These are phyloP conservation scores for Cylindrotheca fusiformis DNA, from an alignment of 108 stramenopile species.

Conservation along the genomic window DNA sequence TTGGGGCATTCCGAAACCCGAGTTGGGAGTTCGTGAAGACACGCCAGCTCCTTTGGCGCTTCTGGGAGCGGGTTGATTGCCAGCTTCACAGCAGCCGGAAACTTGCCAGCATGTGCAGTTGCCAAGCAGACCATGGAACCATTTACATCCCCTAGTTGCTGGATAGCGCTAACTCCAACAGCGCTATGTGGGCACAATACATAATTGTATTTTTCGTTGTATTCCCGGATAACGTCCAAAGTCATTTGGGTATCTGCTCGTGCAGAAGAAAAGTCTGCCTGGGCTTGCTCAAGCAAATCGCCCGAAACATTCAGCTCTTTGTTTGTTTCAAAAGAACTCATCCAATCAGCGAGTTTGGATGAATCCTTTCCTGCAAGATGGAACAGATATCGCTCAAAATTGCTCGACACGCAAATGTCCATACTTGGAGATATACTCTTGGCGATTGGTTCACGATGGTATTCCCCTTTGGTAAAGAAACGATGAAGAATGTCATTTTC, in stretches of 20 bases:
- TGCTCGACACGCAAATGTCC: constrained; percentile 98
- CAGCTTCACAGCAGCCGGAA: constrained; percentile 82
- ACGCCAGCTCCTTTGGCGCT: constrained; percentile 61
- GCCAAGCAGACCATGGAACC: constrained; percentile 84
- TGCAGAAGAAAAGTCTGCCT: constrained; percentile 86
- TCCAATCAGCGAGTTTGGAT: constrained; percentile 77
- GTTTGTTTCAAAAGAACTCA: constrained; percentile 90
- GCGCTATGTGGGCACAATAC: constrained; percentile 97
- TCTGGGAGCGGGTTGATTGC: constrained; percentile 77
- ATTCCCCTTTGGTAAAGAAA: constrained; percentile 94
- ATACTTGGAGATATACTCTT: constrained; percentile 93
- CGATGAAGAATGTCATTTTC: constrained; percentile 99
- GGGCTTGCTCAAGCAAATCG: constrained; percentile 73
- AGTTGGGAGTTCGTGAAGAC: constrained; percentile 57
- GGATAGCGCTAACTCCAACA: constrained; percentile 89
- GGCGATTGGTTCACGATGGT: constrained; percentile 83
- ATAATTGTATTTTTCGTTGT: constrained; percentile 84
- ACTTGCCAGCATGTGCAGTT: constrained; percentile 98
- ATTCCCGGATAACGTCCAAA: constrained; percentile 76
- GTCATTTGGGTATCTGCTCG: constrained; percentile 82
- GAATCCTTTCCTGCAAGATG: constrained; percentile 91
- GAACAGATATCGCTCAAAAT: constrained; percentile 98
- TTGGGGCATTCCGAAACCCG: constrained; percentile 76
- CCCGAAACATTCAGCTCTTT: constrained; percentile 86
- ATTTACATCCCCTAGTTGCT: constrained; percentile 59